Evolutionary conservation across 2,329 filamentous ascomycete species (phyloP).

Genomic region (Metarhizium sp.): DNA sequence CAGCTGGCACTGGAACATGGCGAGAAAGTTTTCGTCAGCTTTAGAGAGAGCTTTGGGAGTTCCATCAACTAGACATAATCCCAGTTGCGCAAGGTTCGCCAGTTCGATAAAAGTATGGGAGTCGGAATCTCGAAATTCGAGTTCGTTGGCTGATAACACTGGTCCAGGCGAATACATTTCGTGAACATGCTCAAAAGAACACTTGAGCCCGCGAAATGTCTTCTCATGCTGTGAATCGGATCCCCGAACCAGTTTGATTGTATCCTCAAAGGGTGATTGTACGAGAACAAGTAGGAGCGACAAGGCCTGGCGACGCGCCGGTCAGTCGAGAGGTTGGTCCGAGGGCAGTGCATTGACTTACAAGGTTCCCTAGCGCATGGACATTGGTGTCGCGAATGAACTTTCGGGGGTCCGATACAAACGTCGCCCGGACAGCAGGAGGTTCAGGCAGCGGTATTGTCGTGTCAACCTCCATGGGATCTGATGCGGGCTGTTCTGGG

Average conservation of each 20-base stretch:
- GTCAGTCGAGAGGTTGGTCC: constrained; percentile 7
- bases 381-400: constrained; percentile 28
- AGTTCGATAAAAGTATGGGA: constrained; percentile 31
- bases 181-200: constrained; percentile 23
- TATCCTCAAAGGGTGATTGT: constrained; percentile 26
- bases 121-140: constrained; percentile 23
- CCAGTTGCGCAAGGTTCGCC: constrained; percentile 39
- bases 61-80: constrained; percentile 28
- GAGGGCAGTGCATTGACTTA: constrained; percentile 17
- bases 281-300: constrained; percentile 29
- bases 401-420: constrained; percentile 26
- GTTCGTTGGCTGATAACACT: constrained; percentile 24
- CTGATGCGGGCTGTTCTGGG: constrained; percentile 12
- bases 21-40: constrained; percentile 35
- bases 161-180: constrained; percentile 23
- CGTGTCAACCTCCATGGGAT: constrained; percentile 26
- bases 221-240: constrained; percentile 22
- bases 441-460: constrained; percentile 17
- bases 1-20: constrained; percentile 33
- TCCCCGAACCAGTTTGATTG: constrained; percentile 23
- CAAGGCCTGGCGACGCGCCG: constrained; percentile 19
- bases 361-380: constrained; percentile 30
- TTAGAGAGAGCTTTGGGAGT: constrained; percentile 29
- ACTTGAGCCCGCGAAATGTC: constrained; percentile 21
- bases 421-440: constrained; percentile 18